Evolutionary conservation across 768 basidiomycete genomes (phyloP).

Genomic region (Sporobolomyces roseus): DNA sequence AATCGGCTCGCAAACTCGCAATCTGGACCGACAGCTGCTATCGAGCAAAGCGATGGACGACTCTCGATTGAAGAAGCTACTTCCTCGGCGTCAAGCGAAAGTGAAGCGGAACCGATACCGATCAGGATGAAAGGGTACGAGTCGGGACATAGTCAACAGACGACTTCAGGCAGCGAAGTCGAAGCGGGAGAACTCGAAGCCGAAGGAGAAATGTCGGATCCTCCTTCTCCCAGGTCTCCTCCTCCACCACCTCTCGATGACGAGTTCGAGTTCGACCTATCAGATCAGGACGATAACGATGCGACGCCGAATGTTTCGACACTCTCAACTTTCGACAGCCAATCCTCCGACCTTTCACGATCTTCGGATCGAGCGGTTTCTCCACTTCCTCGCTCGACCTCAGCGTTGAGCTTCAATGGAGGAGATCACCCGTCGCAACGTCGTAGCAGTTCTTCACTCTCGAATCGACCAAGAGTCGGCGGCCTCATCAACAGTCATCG

Average conservation of each 20-base stretch:
- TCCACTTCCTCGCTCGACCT: conserved; percentile 2
- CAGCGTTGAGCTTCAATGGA: not conserved
- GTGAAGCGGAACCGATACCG: not conserved
- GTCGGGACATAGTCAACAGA: conserved; percentile 9
- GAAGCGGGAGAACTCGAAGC: conserved; percentile 31
- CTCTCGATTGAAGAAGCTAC: conserved; percentile 1
- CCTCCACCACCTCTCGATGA: conserved; percentile 1
- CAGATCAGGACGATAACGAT: not conserved
- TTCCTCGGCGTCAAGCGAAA: not conserved
- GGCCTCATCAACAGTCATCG: conserved; percentile 19
- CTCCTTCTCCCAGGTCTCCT: conserved; percentile 32
- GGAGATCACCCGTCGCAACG: not conserved
- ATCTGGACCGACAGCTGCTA: conserved; percentile 16
- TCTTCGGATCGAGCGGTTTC: not conserved
- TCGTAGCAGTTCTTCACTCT: conserved; percentile 16
- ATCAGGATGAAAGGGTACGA: conserved; percentile 9
- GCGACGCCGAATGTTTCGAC: not conserved
- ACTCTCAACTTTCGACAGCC: not conserved
- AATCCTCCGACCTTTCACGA: not conserved
- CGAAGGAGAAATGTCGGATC: conserved; percentile 35
- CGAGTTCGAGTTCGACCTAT: conserved; percentile 1
- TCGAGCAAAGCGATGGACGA: conserved; percentile 7
- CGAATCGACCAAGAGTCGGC: not conserved
- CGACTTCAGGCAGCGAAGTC: not conserved
- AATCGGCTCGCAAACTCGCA: conserved; percentile 5